phyloP scores from a whole-genome alignment of 129 eudicot genomes.

The Helianthus tuberosus region DNA sequence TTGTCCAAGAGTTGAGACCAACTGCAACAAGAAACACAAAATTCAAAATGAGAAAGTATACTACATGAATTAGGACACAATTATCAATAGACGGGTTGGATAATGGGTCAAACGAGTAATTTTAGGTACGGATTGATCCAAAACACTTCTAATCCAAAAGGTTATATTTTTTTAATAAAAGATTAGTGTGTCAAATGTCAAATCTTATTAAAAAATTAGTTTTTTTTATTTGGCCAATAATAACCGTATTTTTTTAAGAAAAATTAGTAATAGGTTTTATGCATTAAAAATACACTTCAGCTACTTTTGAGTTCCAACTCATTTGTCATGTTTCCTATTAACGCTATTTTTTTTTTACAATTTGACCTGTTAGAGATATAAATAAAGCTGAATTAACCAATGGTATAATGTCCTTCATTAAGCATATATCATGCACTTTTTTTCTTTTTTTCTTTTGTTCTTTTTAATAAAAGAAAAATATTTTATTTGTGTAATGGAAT shows the following conservation, averaged over 20 bases:
- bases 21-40: constrained; percentile 51
- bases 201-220: neutral
- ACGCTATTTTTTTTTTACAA: neutral
- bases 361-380: neutral
- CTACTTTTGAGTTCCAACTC: neutral
- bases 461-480: neutral
- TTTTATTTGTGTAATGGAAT: neutral
- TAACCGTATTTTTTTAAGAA: no score
- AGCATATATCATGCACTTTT: constrained; percentile 21
- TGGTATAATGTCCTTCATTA: constrained; percentile 13
- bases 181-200: neutral
- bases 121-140: neutral
- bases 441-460: constrained; percentile 5
- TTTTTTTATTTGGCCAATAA: neutral
- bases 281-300: neutral
- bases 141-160: neutral
- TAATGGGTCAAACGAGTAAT: neutral
- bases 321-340: neutral
- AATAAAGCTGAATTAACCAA: neutral
- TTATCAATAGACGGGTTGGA: neutral
- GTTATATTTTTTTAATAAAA: neutral
- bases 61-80: neutral
- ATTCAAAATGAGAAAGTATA: constrained; percentile 28
- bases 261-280: neutral
- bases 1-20: constrained; percentile 88